A percentile compares a stretch with the other conserved stretches of the same genome.
Conservation (phyloP, 108 stramenopile genomes). For the Nitzschia putrida region DNA sequence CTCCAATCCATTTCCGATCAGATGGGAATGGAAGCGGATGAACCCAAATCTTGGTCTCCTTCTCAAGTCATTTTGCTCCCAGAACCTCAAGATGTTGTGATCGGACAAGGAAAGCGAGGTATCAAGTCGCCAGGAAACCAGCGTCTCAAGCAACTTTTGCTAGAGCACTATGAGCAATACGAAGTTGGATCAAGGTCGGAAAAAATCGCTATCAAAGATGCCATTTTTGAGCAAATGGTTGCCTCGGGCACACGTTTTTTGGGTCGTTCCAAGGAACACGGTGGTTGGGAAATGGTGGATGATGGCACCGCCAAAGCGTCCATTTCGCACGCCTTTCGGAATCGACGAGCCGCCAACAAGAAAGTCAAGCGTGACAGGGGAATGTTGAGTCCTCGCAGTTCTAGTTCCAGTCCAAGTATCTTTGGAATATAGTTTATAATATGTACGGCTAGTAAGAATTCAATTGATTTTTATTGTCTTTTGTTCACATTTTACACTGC, state of each 20-base stretch:
- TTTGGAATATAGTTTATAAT: too few species aligned
- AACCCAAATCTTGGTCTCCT: neutral
- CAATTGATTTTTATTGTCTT: too few species aligned
- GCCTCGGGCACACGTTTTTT: neutral
- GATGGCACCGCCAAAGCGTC: neutral
- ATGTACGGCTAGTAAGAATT: too few species aligned
- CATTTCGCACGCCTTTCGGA: constrained; percentile 1
- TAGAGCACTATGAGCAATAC: neutral
- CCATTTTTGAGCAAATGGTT: neutral
- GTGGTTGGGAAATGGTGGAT: neutral
- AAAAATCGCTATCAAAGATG: neutral
- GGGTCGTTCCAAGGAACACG: neutral
- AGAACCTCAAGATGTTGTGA: neutral
- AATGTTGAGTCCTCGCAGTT: neutral
- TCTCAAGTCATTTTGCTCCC: neutral
- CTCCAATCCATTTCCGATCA: neutral
- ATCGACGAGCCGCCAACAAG: neutral
- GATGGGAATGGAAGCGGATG: neutral
- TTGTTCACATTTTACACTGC: too few species aligned
- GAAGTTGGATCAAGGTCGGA: neutral
- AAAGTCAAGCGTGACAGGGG: neutral
- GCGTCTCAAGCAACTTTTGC: neutral
- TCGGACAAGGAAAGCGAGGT: neutral
- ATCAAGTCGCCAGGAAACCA: neutral
- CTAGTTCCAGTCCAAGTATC: neutral